These are phyloP conservation scores for Microcyclospora pomicola DNA, from an alignment of 2,329 filamentous ascomycete genomes.

Conservation along the genomic window DNA sequence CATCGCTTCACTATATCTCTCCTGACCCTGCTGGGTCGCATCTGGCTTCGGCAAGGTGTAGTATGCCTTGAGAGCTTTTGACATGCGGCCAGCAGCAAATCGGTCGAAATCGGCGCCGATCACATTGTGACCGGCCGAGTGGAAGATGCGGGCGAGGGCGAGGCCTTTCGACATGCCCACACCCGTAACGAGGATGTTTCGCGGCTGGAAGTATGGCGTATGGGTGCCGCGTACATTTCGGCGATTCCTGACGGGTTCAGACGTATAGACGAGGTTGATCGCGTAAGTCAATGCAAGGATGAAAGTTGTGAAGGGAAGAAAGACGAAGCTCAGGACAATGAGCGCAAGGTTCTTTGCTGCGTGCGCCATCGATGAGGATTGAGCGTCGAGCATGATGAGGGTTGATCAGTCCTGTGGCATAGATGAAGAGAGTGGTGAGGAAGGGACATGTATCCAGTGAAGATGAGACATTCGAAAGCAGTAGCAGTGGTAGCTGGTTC, in stretches of 20 bases:
- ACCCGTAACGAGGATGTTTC: constrained; percentile 56
- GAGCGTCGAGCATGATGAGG: constrained; percentile 21
- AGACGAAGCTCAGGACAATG: constrained; percentile 28
- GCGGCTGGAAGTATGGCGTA: constrained; percentile 28
- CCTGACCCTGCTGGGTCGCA: constrained; percentile 21
- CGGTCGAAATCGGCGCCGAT: constrained; percentile 54
- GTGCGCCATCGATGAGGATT: constrained; percentile 26
- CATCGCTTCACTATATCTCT: constrained; percentile 43
- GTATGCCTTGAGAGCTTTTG: constrained; percentile 42
- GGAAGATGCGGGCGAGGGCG: constrained; percentile 50
- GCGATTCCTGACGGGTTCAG: constrained; percentile 14
- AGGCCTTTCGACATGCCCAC: constrained; percentile 61
- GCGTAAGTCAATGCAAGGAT: constrained; percentile 29
- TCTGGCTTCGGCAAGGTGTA: constrained; percentile 31
- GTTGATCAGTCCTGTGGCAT: background rate
- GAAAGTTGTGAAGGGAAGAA: constrained; percentile 38
- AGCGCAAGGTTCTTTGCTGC: constrained; percentile 36
- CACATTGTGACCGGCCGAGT: constrained; percentile 51
- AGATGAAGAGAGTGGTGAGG: background rate
- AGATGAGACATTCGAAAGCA: too few species aligned
- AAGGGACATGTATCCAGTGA: background rate
- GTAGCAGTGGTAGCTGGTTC: too few species aligned
- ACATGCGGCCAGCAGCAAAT: constrained; percentile 42
- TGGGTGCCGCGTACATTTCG: constrained; percentile 12
- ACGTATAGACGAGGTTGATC: constrained; percentile 17